Evolutionary conservation across 306 rosid genomes (phyloP).

Genomic region (Gleditsia sinensis): DNA sequence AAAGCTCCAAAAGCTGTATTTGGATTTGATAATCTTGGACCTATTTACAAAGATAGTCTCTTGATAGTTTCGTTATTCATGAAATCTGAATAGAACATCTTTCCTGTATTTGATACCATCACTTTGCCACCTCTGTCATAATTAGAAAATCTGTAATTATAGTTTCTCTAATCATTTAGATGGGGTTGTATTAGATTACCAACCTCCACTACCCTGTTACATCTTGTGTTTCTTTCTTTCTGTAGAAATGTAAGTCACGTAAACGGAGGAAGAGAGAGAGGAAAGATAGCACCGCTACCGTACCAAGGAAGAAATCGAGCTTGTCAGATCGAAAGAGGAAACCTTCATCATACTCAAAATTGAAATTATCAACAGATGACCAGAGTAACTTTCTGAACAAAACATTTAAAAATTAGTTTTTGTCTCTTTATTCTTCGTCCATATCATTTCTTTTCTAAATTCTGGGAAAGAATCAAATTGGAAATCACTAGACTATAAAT

Average conservation of each 20-base stretch:
- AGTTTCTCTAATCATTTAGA: neutral
- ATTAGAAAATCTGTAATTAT: neutral
- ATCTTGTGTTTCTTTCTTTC: constrained; percentile 27
- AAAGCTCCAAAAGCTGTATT: neutral
- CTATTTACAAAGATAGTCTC: neutral
- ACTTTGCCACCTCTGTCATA: neutral
- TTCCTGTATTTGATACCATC: neutral
- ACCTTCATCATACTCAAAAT: neutral
- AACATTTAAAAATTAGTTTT: neutral
- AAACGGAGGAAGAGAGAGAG: neutral
- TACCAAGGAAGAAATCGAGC: constrained; percentile 4
- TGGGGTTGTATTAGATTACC: neutral
- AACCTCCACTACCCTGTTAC: neutral
- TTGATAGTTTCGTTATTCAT: neutral
- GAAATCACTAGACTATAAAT: neutral
- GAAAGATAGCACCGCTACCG: neutral
- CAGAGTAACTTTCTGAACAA: constrained; percentile 29
- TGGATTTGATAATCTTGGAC: too few relatives aligned
- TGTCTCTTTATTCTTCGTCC: neutral
- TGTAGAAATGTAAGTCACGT: neutral
- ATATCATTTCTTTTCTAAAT: neutral
- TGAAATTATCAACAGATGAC: neutral
- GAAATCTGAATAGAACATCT: neutral
- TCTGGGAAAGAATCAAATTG: neutral
- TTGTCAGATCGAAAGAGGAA: neutral